These are phyloP conservation scores for Alternaria longipes DNA, from an alignment of 2,329 filamentous ascomycete genomes.

Conservation along the genomic window DNA sequence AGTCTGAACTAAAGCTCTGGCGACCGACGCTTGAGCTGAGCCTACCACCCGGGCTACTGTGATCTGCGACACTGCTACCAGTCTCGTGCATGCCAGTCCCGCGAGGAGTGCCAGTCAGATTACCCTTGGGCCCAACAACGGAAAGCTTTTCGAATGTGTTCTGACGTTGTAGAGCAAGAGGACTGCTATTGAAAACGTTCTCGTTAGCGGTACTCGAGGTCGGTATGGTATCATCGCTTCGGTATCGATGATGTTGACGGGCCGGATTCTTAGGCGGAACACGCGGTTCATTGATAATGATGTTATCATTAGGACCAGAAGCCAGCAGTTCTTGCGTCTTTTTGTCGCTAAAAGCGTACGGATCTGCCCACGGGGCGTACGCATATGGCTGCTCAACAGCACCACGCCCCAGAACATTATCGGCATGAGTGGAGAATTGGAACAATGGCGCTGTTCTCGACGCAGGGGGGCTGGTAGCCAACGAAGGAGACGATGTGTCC, in stretches of 20 bases:
- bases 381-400: conserved; percentile 25
- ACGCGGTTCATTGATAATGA: conserved; percentile 36
- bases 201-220: conserved; percentile 13
- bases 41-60: conserved; percentile 44
- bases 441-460: conserved; percentile 33
- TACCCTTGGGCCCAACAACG: conserved; percentile 45
- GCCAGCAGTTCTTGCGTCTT: conserved; percentile 46
- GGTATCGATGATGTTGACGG: conserved; percentile 6
- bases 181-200: conserved; percentile 6
- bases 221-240: neutral
- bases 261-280: neutral
- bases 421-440: conserved; percentile 6
- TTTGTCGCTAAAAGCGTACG: conserved; percentile 43
- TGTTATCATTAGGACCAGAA: conserved; percentile 50
- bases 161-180: conserved; percentile 30
- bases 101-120: conserved; percentile 49
- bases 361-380: conserved; percentile 30
- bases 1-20: conserved; percentile 20
- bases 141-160: conserved; percentile 50
- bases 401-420: neutral
- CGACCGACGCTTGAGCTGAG: conserved; percentile 32
- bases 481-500: conserved; percentile 12
- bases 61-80: conserved; percentile 52
- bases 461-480: conserved; percentile 21
- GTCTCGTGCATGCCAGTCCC: conserved; percentile 49